phyloP scores from a whole-genome alignment of 108 stramenopile species.

The Conticribra guillardii region DNA sequence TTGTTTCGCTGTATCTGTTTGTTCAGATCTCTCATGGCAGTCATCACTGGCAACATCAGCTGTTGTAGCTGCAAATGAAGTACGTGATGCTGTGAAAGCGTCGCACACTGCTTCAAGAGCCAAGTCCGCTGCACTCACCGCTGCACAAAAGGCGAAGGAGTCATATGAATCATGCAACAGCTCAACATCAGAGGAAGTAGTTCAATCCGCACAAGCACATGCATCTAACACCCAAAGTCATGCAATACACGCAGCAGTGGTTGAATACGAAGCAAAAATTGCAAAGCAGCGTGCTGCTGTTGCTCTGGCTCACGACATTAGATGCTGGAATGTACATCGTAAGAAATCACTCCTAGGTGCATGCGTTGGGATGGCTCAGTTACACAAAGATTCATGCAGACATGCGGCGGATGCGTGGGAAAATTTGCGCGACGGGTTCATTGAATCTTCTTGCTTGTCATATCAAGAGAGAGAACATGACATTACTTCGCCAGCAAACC shows the following conservation, averaged over 20 bases:
- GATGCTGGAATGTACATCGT: constrained; percentile 85
- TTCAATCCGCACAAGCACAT: constrained; percentile 66
- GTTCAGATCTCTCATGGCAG: constrained; percentile 85
- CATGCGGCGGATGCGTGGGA: constrained; percentile 80
- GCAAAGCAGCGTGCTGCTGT: constrained; percentile 78
- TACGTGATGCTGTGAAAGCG: constrained; percentile 72
- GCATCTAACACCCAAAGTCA: constrained; percentile 80
- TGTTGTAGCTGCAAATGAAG: constrained; percentile 76
- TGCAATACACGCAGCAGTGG: constrained; percentile 86
- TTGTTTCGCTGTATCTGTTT: constrained; percentile 6
- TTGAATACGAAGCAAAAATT: constrained; percentile 84
- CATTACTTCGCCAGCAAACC: background rate
- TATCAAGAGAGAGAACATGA: constrained; percentile 24
- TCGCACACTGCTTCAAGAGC: constrained; percentile 66
- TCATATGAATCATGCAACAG: constrained; percentile 53
- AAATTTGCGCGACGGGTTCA: constrained; percentile 75
- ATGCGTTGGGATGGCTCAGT: constrained; percentile 63
- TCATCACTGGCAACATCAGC: constrained; percentile 78
- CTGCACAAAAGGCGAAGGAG: constrained; percentile 62
- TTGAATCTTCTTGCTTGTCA: constrained; percentile 59
- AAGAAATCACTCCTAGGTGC: constrained; percentile 73
- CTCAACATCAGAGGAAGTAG: constrained; percentile 61
- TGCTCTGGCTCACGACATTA: constrained; percentile 85
- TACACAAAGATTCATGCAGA: constrained; percentile 76
- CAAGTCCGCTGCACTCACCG: constrained; percentile 45